Evolutionary conservation across 192 early-diverging fungal species (phyloP), one percentile per base, ranked within the genome.

Genomic region (Coemansia sp.): DNA sequence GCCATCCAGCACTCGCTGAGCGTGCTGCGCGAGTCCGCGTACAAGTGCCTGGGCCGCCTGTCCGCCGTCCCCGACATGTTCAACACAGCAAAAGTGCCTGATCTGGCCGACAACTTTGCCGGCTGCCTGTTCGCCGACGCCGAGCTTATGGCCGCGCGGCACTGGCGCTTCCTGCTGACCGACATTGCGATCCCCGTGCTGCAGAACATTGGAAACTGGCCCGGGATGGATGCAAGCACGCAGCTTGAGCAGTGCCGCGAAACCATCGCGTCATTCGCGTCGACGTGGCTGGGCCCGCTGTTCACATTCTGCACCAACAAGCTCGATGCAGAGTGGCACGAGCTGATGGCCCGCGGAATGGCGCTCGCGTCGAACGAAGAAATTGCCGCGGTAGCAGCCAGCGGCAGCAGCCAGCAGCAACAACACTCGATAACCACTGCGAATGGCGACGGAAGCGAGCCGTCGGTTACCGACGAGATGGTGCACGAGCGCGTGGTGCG

Each of bases 101-200:
- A 45, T 30, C 6, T 67, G 3, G 44, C 62, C 11, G 27, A 6
- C 3, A 60, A 50, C 32, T 76, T 76, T 24, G 50, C 73, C 28
- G 58, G 44, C 32, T 69, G 62, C 24, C 14, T 77, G 35, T 70
- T 77, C 19, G 65, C 68, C 30, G 75, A 77, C 22, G 69, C 51
- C 21, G 57, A 50, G 22, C 6, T 32, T 19, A 31, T 77, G 56
- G 61, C 64, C 8, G 56, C 69, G 2, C 60, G 65, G 1, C 75
- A 77, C 54, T 77, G 75, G 75, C 64, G 67, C 5, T 7, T 61
- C 0, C 23, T 77, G 50, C 56, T 77, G 4, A 23, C 32, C 21
- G 65, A 71, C 12, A 58, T 71, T 11, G 61, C 61, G 5, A 31
- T 57, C 6, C 75, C 75, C 0, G 29, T 63, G 8, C 33, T 77